A percentile compares a stretch with the other conserved stretches of the same genome.
These are phyloP conservation scores for Yarrowia sp. DNA, from an alignment of 805 yeast genomes.

Conservation along the genomic window DNA sequence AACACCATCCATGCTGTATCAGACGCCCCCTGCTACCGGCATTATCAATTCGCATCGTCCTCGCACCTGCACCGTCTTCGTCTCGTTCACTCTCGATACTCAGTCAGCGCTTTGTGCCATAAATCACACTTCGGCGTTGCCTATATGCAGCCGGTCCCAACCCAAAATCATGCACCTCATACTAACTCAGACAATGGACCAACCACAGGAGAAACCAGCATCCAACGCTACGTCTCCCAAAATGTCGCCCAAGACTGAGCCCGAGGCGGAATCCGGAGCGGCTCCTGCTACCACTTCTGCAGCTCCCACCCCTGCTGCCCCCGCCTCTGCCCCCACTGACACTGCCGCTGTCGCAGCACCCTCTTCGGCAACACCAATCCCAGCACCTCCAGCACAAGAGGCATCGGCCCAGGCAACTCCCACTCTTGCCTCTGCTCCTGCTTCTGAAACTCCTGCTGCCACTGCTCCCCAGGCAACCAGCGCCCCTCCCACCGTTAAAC, in stretches of 20 bases:
- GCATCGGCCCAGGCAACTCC: background rate
- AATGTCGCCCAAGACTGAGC: conserved; percentile 29
- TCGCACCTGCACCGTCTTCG: background rate
- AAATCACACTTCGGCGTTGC: conserved; percentile 17
- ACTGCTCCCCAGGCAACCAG: background rate
- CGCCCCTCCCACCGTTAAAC: background rate
- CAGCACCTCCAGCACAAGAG: background rate
- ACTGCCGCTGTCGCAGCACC: background rate
- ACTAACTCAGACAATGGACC: conserved; percentile 25
- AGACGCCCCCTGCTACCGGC: no score
- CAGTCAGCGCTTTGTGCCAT: background rate
- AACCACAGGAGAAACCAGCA: conserved; percentile 19
- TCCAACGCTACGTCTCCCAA: conserved; percentile 17
- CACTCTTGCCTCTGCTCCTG: background rate
- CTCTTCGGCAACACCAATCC: background rate
- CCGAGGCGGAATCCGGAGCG: conserved; percentile 22
- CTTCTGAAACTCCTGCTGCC: background rate
- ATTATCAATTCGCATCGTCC: no score
- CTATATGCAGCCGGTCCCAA: conserved; percentile 8
- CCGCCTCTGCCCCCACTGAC: background rate
- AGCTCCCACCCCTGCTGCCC: background rate
- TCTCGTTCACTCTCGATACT: background rate
- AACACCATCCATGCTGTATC: no score
- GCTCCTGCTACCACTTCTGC: background rate
- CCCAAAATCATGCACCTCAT: conserved; percentile 10